Base-by-base conservation (phyloP, 345 rosid species). In the Clarkia xantiana region DNA sequence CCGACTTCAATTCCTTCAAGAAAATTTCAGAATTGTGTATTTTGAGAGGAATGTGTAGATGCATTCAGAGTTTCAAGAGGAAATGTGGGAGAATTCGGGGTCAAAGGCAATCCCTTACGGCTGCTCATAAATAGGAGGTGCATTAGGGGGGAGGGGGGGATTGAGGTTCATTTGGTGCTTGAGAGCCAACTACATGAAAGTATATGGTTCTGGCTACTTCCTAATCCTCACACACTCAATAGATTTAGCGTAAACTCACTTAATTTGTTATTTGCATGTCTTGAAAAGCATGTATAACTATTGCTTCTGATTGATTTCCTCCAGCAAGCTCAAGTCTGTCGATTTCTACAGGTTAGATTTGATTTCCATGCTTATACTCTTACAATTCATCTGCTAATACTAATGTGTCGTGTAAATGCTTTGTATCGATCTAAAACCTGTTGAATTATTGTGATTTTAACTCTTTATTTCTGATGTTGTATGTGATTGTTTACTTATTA, bases 91-190 rank as follows among this genome's bases (percentile, higher is more conserved):
- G 17, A 25, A 76, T 6, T 13, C 74, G 54, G 86, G 63, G 11
- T 65, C 69, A 6, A 79, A 67, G 50, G 66, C 68, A 44, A 59
- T 76, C 44, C 97, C 91, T 12, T 94, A 14, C 68, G 72, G 76
- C 78, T 83, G 41, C 83, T 90, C 67, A 58, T 83, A 0, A 90
- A 66, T 40, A 94, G 97, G 22, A 77, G 78, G 47, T 76, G 78
- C 53, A 68, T 90, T 0, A 91, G 97, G 1, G 94, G 96, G 62
- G 97, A 91, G 20, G 86, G 75, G 7, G 62, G 71, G 29, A 91
- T 86, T n/a, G n/a, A n/a, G n/a, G n/a, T n/a, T n/a, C n/a, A n/a
- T n/a, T n/a, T n/a, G n/a, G n/a, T n/a, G n/a, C n/a, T n/a, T n/a
- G n/a, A n/a, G n/a, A n/a, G n/a, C n/a, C n/a, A n/a, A n/a, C n/a